A percentile compares a stretch with the other conserved stretches of the same genome.
These are phyloP conservation scores for Fusarium poae DNA, from an alignment of 2,329 filamentous ascomycete species.

Conservation along the genomic window DNA sequence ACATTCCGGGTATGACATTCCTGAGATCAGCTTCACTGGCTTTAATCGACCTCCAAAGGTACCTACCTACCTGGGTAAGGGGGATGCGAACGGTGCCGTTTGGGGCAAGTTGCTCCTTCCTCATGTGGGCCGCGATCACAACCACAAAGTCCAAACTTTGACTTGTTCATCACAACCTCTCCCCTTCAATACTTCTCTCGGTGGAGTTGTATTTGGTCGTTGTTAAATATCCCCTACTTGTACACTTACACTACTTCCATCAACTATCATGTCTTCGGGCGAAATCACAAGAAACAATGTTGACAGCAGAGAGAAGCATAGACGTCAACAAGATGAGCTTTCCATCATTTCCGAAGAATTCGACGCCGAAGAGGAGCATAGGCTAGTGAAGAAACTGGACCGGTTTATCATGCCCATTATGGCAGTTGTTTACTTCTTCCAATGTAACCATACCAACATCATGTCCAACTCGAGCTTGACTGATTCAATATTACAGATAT, in stretches of 20 bases:
- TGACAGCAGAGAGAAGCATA: constrained; percentile 13
- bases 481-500: constrained; percentile 22
- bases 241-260: not conserved
- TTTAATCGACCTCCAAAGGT: too few relatives aligned
- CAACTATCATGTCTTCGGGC: constrained; percentile 12
- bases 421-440: constrained; percentile 40
- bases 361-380: constrained; percentile 32
- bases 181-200: not conserved
- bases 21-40: too few relatives aligned
- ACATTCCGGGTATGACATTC: too few relatives aligned
- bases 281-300: constrained; percentile 2
- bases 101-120: too few relatives aligned
- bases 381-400: constrained; percentile 36
- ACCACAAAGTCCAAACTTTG: too few relatives aligned
- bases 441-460: constrained; percentile 15
- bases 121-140: too few relatives aligned
- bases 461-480: not conserved
- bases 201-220: not conserved
- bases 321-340: constrained; percentile 19
- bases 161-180: not conserved
- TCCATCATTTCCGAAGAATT: constrained; percentile 36
- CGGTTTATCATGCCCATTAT: constrained; percentile 37
- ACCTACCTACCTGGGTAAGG: too few relatives aligned
- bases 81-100: too few relatives aligned
- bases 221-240: not conserved